Evolutionary conservation across 495 filamentous ascomycete genomes (phyloP).

Genomic region (Daldinia grandis): DNA sequence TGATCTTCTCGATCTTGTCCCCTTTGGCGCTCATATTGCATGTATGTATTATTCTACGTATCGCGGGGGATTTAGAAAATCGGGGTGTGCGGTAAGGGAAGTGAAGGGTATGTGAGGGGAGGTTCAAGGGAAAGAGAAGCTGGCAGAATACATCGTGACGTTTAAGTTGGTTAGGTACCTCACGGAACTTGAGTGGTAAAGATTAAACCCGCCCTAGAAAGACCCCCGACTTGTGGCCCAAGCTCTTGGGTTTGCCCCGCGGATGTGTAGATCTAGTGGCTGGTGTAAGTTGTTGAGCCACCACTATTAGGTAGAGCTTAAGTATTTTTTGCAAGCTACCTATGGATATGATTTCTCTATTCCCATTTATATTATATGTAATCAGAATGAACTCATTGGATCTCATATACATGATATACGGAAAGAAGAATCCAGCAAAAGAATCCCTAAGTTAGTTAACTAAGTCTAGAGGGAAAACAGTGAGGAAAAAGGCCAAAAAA

Average conservation of each 20-base stretch:
- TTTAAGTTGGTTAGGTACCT: not conserved
- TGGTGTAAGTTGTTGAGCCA: not conserved
- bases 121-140: not conserved
- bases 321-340: too few species aligned
- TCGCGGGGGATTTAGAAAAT: not conserved
- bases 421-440: not conserved
- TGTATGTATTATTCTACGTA: too few species aligned
- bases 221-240: constrained; percentile 13
- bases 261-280: not conserved
- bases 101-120: not conserved
- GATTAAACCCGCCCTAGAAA: not conserved
- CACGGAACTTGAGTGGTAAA: constrained; percentile 7
- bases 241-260: constrained; percentile 24
- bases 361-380: not conserved
- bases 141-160: constrained; percentile 19
- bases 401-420: not conserved
- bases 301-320: too few species aligned
- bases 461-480: not conserved
- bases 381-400: not conserved
- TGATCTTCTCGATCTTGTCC: constrained; percentile 61
- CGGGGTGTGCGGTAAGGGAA: not conserved
- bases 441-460: not conserved
- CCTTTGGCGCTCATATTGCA: constrained; percentile 46
- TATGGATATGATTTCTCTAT: not conserved
- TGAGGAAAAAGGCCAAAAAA: constrained; percentile 8